Base-by-base conservation (phyloP, 179 eudicot genomes). In the Spergularia azorica region DNA sequence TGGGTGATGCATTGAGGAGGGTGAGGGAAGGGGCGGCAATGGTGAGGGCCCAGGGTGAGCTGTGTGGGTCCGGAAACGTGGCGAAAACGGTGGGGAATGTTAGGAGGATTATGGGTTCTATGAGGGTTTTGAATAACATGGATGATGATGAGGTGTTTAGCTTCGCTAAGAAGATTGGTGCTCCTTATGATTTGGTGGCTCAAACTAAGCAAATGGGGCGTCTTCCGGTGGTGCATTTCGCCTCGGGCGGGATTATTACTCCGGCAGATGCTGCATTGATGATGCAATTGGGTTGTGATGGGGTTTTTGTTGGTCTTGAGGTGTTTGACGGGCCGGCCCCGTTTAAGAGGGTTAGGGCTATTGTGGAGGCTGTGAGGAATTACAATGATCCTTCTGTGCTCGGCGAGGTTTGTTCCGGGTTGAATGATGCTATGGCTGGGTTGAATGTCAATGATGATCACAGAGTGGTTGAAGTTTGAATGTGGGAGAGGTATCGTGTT, bases 201-300 rank as follows among this genome's bases (percentile, higher is more conserved):
- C 98, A 94, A 72, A 84, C 97, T 6, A 94, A 92, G 86, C 98
- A 92, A 74, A 87, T 90, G 96, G 92, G 93, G 2, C 76, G 98
- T 68, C 88, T 94, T 26, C 97, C 97, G 43, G 96, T 92, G 57
- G 96, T 83, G 16, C 92, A 92, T 78, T 92, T 91, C 8, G 97
- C 97, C 0, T 77, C 87, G 3, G 96, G 98, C 15, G 95, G 96
- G 52, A 88, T 94, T n/a, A 81, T 70, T 32, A 90, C 97, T 3
- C 91, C 96, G 14, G 93, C 96, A 0, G 98, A 94, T 62, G 98
- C 87, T 0, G 98, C 97, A 10, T 41, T 94, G 66, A 88, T 92
- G 97, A 90, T 92, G 93, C 98, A 90, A 48, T 75, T 94, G 82
- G 97, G 98, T 0, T 90, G 97, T 73, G 97, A 94, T 71, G 98